Percentiles rank a stretch among this genome's conserved stretches.
phyloP scores from a whole-genome alignment of 495 filamentous ascomycete genomes.

The Tuber magnatum region DNA sequence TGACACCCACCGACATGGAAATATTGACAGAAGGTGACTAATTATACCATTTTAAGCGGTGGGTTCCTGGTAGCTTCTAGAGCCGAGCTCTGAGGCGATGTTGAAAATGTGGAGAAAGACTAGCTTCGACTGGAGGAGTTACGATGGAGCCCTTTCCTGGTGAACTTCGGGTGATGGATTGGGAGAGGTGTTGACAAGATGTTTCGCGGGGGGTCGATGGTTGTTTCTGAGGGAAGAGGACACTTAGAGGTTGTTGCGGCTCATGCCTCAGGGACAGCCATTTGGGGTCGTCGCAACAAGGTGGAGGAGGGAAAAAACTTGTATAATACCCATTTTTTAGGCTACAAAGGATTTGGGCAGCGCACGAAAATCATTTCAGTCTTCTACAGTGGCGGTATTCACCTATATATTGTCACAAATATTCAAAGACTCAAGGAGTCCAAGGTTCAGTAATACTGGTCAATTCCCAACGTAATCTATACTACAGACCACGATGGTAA shows the following conservation, averaged over 20 bases:
- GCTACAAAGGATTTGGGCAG: not conserved
- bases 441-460: not conserved
- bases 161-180: not conserved
- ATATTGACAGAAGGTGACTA: not conserved
- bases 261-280: not conserved
- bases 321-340: not conserved
- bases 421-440: not conserved
- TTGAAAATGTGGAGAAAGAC: not conserved
- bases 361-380: not conserved
- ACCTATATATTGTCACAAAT: not conserved
- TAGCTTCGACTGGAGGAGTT: not conserved
- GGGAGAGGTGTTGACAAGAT: not conserved
- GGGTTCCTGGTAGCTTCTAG: not conserved
- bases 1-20: not conserved
- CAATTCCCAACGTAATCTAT: conserved; percentile 4
- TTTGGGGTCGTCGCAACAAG: not conserved
- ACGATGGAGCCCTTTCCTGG: not conserved
- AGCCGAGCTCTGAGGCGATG: not conserved
- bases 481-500: conserved; percentile 1
- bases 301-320: not conserved
- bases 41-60: not conserved
- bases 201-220: not conserved
- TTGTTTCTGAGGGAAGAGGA: not conserved
- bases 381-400: not conserved
- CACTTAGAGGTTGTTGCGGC: not conserved